Percentiles rank a stretch among this genome's conserved stretches.
Evolutionary conservation across 108 stramenopile species (phyloP).

Genomic region (Nannochloropsis granulata): DNA sequence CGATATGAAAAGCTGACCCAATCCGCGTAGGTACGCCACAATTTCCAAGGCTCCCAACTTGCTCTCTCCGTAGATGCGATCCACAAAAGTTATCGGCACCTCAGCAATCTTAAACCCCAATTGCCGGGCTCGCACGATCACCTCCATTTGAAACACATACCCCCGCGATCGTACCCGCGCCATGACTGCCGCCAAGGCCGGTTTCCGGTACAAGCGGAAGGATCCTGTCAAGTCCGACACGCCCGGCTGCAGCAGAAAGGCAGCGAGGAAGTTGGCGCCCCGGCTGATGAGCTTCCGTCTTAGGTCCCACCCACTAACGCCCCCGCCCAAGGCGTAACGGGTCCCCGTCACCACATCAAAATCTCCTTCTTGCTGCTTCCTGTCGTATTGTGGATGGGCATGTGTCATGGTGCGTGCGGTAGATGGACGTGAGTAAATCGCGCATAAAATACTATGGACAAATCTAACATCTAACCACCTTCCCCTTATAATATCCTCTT

Average conservation of each 20-base stretch:
- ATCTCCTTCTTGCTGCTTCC: slow-evolving; percentile 29
- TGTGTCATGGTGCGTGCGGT: too few relatives aligned
- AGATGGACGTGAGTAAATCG: too few relatives aligned
- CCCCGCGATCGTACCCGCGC: slow-evolving; percentile 33
- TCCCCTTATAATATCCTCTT: too few relatives aligned
- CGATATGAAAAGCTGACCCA: slow-evolving; percentile 71
- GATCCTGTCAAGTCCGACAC: slow-evolving; percentile 84
- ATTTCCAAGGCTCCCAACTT: slow-evolving; percentile 93
- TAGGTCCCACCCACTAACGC: slow-evolving; percentile 75
- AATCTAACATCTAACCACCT: too few relatives aligned
- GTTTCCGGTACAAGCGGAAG: slow-evolving; percentile 79
- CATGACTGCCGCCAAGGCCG: slow-evolving; percentile 67
- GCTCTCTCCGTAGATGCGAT: slow-evolving; percentile 93
- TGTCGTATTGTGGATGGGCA: not conserved
- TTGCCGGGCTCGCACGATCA: slow-evolving; percentile 65
- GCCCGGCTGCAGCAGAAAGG: slow-evolving; percentile 75
- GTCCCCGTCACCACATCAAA: slow-evolving; percentile 88
- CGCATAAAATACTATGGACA: too few relatives aligned
- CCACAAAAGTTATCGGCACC: slow-evolving; percentile 91
- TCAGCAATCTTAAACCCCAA: slow-evolving; percentile 66
- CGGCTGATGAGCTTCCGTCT: slow-evolving; percentile 73
- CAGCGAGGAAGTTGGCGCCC: slow-evolving; percentile 88
- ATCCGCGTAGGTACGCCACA: slow-evolving; percentile 73
- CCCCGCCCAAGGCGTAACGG: slow-evolving; percentile 69
- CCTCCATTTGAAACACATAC: slow-evolving; percentile 99